Evolutionary conservation across 2,329 filamentous ascomycete genomes (phyloP), one percentile per base, ranked within the genome.

Genomic region (Achaetomium macrosporum): DNA sequence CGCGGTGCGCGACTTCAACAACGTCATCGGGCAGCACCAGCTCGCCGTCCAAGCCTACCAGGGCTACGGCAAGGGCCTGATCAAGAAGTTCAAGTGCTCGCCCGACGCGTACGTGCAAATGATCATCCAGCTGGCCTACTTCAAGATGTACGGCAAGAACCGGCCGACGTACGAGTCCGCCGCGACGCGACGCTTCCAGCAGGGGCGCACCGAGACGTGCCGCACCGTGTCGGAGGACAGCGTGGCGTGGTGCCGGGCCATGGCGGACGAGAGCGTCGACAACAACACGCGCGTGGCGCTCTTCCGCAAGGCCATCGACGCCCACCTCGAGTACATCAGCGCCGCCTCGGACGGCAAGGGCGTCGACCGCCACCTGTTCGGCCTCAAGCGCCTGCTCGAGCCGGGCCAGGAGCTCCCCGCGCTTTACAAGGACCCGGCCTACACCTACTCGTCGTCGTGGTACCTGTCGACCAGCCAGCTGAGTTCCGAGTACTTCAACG

Each of bases 1-100:
- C 41, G 93, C 95, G 1, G 76, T 82, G 59, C 77, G 79, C 55
- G 87, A 96, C 73, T 96, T 97, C 73, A 76, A 78, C 56, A 76
- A 83, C 61, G 82, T 95, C 57, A 96, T 99, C 61, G 83, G 82
- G 58, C 79, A 88, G 61, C 93, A 99, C 71, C 87, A 99, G 70
- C 84, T 99, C 42, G 83, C 88, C 19, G 91, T 99, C 2, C 92
- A 97, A 70, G 88, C 90, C 29, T 99, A 95, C 77, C 91, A 97
- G 72, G 92, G 86, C 64, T 99, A 99, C 71, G 93, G 93, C 69
- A 99, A 99, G 77, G 90, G 90, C 25, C 77, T 99, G 57, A 97
- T 99, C 79, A 99, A 99, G 84, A 95, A 96, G 73, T 97, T 99
- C 84, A 95, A 90, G 76, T 96, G 89, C 82, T 95, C 88, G 25